These are phyloP conservation scores for Mrakia frigida DNA, from an alignment of 768 basidiomycete species.

Conservation along the genomic window DNA sequence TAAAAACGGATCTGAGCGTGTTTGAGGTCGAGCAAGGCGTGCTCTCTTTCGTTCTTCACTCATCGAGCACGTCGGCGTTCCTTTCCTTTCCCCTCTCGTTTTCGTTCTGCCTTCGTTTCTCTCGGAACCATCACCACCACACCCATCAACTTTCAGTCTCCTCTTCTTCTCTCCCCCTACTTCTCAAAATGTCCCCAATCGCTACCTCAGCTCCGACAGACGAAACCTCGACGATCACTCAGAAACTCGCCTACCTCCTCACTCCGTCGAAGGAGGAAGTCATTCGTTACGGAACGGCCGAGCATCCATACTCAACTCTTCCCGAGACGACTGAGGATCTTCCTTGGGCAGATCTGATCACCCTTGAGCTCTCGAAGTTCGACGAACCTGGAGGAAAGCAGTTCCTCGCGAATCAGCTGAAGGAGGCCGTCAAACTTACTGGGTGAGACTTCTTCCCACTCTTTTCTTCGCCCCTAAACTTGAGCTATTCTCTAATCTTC, in stretches of 20 bases:
- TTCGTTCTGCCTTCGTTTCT: background rate
- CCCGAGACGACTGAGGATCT: slow-evolving; percentile 35
- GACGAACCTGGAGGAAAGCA: slow-evolving; percentile 49
- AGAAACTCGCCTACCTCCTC: background rate
- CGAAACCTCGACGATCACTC: background rate
- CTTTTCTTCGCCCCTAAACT: background rate
- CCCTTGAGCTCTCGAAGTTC: slow-evolving; percentile 50
- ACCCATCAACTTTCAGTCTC: background rate
- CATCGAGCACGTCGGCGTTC: background rate
- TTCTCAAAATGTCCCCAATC: background rate
- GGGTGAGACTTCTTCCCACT: background rate
- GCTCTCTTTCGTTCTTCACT: background rate
- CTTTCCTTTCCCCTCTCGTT: background rate
- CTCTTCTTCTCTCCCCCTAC: background rate
- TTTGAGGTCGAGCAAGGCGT: background rate
- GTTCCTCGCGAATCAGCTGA: slow-evolving; percentile 48
- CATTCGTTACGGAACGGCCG: background rate
- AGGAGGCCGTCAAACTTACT: slow-evolving; percentile 36
- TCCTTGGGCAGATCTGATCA: slow-evolving; percentile 51
- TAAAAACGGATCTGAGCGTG: background rate
- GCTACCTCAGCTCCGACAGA: background rate
- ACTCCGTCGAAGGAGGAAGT: background rate
- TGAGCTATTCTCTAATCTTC: too few species aligned
- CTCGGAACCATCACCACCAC: background rate
- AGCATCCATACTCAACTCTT: slow-evolving; percentile 37